Evolutionary conservation across 1,139 yeast genomes (phyloP).

Genomic region (Trichomonascaceae sp.): DNA sequence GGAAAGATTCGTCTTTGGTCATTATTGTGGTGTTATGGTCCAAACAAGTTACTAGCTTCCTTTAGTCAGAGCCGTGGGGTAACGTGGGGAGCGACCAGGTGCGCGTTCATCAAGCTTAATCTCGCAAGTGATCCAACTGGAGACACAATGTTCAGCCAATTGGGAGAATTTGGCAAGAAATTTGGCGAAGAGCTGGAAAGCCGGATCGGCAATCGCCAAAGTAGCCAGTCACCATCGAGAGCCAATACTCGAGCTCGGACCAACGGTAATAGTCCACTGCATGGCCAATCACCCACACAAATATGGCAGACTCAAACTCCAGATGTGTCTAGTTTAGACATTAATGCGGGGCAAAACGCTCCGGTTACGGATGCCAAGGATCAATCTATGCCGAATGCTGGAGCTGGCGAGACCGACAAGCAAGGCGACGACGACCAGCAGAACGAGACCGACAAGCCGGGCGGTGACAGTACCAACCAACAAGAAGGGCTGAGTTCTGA

Average conservation of each 20-base stretch:
- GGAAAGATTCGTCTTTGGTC: constrained; percentile 10
- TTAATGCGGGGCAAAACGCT: constrained; percentile 4
- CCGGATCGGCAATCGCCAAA: constrained; percentile 13
- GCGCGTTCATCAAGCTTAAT: too few species aligned
- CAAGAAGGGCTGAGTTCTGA: constrained; percentile 14
- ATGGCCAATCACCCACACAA: too few species aligned
- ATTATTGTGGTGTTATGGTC: constrained; percentile 4
- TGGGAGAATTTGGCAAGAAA: constrained; percentile 51
- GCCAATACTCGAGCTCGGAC: constrained; percentile 9
- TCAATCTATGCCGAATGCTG: neutral
- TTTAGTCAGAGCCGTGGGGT: too few species aligned
- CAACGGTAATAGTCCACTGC: constrained; percentile 16
- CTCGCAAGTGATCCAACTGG: too few species aligned
- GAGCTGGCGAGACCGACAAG: neutral
- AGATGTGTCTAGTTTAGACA: constrained; percentile 14
- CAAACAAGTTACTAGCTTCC: too few species aligned
- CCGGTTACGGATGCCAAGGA: neutral
- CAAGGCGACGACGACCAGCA: neutral
- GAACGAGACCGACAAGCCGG: neutral
- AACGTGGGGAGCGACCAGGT: too few species aligned
- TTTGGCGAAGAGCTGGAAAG: constrained; percentile 44
- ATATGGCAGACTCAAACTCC: constrained; percentile 19
- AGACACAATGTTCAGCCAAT: constrained; percentile 46
- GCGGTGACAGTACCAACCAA: constrained; percentile 1
- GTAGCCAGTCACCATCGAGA: constrained; percentile 3